Base-by-base conservation (phyloP, 2,329 filamentous ascomycete species). In the Fusarium goolgardi region DNA sequence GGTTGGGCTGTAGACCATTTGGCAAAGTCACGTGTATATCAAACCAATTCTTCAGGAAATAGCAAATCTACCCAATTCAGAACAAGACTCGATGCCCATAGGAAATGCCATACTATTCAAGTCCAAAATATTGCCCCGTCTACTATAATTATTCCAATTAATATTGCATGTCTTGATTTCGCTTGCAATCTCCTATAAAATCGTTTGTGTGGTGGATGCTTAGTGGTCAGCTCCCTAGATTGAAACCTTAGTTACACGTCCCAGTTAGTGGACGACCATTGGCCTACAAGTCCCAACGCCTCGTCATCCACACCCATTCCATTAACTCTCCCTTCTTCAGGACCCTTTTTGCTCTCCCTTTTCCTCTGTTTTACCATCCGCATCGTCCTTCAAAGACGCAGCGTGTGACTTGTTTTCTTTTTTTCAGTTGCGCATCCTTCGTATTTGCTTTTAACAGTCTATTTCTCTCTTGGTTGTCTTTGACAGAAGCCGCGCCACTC, bases 401-500 rank as follows among this genome's bases (percentile, higher is more conserved):
- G 52, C 65, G 57, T 62, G 55, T 55, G 58, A 46, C 39, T 51
- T 59, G 45, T 46, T 20, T 51, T 41, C 21, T 52, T 45, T 16
- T 16, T 25, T 35, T 21, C 43, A 43, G 31, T 55, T 56, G 43
- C 32, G 21, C 49, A 58, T 55, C 55, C 27, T 52, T 63, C 31
- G 35, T 32, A 54, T 39, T 31, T 43, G 51, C 40, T 47, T 60
- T 35, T 32, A 43, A 46, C 58, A 32, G 29, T 43, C 41, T 56
- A 57, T 31, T 39, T 52, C 65, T 21, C 44, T 35, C 50, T 58
- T 46, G 75, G 74, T 74, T 71, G 50, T 78, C 78, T 79, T 79
- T 76, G 76, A 80, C 52, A 78, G 76, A 77, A 73, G 72, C 75
- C 74, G 65, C 66, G 65, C 73, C 78, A 71, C 71, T 78, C 77